phyloP scores from a whole-genome alignment of 2,329 filamentous ascomycete genomes.

The Exophiala bonariae region DNA sequence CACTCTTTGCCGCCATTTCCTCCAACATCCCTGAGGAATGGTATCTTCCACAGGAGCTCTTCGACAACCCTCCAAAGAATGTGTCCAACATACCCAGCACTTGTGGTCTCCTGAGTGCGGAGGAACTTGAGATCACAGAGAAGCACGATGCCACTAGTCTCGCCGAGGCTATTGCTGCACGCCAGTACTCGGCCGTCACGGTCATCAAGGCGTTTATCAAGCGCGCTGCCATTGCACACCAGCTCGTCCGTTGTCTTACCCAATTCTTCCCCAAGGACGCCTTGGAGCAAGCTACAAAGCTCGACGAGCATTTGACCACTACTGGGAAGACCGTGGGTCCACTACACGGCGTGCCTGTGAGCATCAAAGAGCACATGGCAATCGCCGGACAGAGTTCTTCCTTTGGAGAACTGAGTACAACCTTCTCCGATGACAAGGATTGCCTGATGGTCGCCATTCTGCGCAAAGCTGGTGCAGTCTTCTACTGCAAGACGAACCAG shows the following conservation, averaged over 20 bases:
- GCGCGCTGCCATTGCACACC: constrained; percentile 40
- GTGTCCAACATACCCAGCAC: constrained; percentile 51
- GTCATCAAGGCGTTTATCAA: constrained; percentile 46
- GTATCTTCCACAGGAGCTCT: constrained; percentile 36
- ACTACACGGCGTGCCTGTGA: constrained; percentile 62
- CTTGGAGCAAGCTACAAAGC: constrained; percentile 45
- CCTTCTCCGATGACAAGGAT: constrained; percentile 15
- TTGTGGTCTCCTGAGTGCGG: constrained; percentile 45
- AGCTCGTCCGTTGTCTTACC: constrained; percentile 44
- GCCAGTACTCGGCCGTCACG: constrained; percentile 20
- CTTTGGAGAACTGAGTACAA: constrained; percentile 12
- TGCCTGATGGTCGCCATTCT: constrained; percentile 25
- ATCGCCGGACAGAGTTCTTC: constrained; percentile 27
- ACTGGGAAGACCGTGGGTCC: constrained; percentile 53
- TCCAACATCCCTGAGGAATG: constrained; percentile 44
- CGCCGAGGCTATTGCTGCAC: constrained; percentile 33
- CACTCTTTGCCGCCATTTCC: constrained; percentile 12
- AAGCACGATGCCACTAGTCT: constrained; percentile 45
- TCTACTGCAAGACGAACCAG: constrained; percentile 33
- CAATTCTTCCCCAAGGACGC: constrained; percentile 55
- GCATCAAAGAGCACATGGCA: constrained; percentile 49
- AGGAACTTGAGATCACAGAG: constrained; percentile 51
- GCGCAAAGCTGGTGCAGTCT: constrained; percentile 31
- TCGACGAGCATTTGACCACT: constrained; percentile 46
- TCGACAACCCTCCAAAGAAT: constrained; percentile 26